phyloP scores from a whole-genome alignment of 2,329 filamentous ascomycete genomes.

The Epichloe coenophiala region DNA sequence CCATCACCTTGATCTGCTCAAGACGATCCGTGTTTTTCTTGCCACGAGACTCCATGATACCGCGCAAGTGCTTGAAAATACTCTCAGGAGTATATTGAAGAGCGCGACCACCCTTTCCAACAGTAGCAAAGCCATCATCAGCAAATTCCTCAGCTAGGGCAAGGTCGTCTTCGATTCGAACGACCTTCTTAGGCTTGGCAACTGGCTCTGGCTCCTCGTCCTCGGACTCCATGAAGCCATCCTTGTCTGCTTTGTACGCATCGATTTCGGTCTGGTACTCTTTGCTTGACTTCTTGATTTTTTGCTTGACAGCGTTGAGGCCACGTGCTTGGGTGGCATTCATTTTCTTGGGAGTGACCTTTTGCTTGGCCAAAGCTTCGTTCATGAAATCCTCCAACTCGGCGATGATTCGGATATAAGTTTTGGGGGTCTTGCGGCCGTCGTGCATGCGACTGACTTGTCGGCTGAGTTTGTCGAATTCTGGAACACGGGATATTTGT shows the following conservation, averaged over 20 bases:
- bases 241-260: conserved; percentile 72
- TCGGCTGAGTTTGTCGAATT: conserved; percentile 89
- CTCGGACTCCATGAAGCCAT: conserved; percentile 75
- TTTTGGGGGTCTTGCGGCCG: conserved; percentile 69
- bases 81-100: conserved; percentile 91
- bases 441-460: conserved; percentile 68
- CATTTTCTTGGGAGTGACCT: conserved; percentile 96
- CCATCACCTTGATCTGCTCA: conserved; percentile 96
- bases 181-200: conserved; percentile 29
- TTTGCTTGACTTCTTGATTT: conserved; percentile 97
- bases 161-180: conserved; percentile 28
- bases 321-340: conserved; percentile 90
- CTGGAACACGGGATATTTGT: conserved; percentile 28
- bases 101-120: conserved; percentile 78
- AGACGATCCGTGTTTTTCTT: conserved; percentile 96
- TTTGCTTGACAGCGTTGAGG: conserved; percentile 90
- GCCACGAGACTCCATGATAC: conserved; percentile 88
- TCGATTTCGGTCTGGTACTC: conserved; percentile 83
- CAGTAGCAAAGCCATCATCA: conserved; percentile 78
- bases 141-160: conserved; percentile 44
- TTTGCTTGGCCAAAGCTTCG: conserved; percentile 89
- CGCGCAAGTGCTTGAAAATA: conserved; percentile 91
- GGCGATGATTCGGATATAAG: conserved; percentile 84
- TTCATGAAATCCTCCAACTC: conserved; percentile 92
- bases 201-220: conserved; percentile 54